Evolutionary conservation across 148 eudicot species (phyloP).

Genomic region (Nepenthes mirabilis): DNA sequence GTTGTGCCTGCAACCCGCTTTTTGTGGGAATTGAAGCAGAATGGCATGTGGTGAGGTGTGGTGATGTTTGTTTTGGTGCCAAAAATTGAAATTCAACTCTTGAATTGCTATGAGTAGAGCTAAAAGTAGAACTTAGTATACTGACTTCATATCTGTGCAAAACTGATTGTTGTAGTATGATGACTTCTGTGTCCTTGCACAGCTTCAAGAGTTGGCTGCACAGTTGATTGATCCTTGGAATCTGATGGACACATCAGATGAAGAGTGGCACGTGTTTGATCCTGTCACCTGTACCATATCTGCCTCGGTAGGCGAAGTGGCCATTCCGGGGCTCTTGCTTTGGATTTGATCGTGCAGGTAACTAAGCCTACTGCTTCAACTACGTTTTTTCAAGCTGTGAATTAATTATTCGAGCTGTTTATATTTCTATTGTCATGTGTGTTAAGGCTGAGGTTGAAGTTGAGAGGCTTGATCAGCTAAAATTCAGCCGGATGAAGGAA

Average conservation of each 20-base stretch:
- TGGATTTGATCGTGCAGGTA: constrained; percentile 92
- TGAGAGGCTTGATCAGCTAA: constrained; percentile 88
- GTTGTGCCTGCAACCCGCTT: too few species aligned
- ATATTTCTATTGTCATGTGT: background rate
- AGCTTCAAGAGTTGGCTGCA: constrained; percentile 91
- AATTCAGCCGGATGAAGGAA: constrained; percentile 97
- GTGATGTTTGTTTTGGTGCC: too few species aligned
- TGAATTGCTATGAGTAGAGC: too few species aligned
- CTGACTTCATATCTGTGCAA: too few species aligned
- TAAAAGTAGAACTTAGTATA: too few species aligned
- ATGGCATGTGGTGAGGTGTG: too few species aligned
- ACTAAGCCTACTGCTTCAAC: constrained; percentile 3
- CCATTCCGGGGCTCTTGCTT: constrained; percentile 77
- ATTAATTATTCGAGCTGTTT: constrained; percentile 1
- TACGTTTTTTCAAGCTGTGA: constrained; percentile 1
- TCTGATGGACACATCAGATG: constrained; percentile 79
- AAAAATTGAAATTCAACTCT: too few species aligned
- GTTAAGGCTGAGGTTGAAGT: constrained; percentile 91
- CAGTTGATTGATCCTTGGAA: constrained; percentile 93
- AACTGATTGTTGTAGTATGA: constrained; percentile 2
- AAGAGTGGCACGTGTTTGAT: constrained; percentile 72
- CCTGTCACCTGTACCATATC: constrained; percentile 89
- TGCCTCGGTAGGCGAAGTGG: constrained; percentile 80
- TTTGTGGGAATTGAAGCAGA: too few species aligned
- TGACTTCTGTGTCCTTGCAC: constrained; percentile 10